Base-by-base conservation (phyloP, 2,329 filamentous ascomycete species). In the Fusarium virguliforme region DNA sequence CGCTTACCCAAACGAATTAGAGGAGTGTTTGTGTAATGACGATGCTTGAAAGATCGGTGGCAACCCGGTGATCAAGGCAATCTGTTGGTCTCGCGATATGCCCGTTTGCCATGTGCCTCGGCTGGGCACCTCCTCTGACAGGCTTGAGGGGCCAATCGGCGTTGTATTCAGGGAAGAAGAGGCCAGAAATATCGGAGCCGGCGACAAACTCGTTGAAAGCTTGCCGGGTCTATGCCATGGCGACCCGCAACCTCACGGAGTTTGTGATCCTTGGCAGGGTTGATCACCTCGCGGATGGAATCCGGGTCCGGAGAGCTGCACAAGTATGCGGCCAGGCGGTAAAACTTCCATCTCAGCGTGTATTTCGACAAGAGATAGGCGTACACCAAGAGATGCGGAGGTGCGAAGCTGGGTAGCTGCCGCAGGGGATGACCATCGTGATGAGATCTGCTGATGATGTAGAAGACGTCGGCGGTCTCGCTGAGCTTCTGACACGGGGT, bases 391-490 rank as follows among this genome's bases (percentile, higher is more conserved):
- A 67, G 18, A 61, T 80, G 75, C 7, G 67, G 60, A 30, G 41
- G 8, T 15, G 57, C 35, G 32, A 80, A 76, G 2, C 50, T 64
- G 8, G 79, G 78, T 32, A 81, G 50, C 8, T 59, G 65, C 2
- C 77, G 68, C 46, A 82, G 66, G 9, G 76, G 73, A 60, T 78
- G 77, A 4, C 81, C 81, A 71, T 84, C 82, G 65, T 82, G 75
- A 2, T 67, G 74, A 22, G 83, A 79, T 57, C 83, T 76, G 73
- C 75, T 80, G 56, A 83, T 76, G 24, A 78, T 75, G 74, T 83
- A 85, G 54, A 84, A 78, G 28, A 85, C 81, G 63, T 85, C 83
- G 4, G 83, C 78, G 6, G 81, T 81, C 68, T 85, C 83, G 75
- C 83, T 85, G n/a, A 85, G 72, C 56, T 75, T 65, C 8, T 43